phyloP scores from a whole-genome alignment of 495 filamentous ascomycete species.

The Parachaetomium inaequale region DNA sequence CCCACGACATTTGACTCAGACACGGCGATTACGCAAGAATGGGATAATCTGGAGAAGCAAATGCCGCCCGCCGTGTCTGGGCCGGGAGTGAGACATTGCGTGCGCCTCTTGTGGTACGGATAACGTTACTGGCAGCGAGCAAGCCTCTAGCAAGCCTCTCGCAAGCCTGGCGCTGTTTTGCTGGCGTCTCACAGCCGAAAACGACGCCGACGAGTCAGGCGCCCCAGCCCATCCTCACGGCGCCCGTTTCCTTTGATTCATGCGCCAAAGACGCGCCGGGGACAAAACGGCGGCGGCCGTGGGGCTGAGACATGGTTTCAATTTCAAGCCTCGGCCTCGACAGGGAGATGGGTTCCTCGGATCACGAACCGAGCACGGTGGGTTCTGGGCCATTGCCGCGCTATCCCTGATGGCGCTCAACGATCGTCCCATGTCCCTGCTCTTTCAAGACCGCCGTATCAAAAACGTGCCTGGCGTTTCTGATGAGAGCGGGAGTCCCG shows the following conservation, averaged over 20 bases:
- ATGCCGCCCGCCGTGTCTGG: neutral
- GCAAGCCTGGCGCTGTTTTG: neutral
- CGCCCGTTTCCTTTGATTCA: neutral
- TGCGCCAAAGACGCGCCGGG: neutral
- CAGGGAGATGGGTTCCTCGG: slow-evolving; percentile 1
- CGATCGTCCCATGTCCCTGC: too few species aligned
- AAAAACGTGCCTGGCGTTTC: too few species aligned
- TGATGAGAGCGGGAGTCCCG: too few species aligned
- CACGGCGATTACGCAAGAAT: neutral
- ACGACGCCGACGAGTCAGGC: neutral
- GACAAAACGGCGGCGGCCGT: slow-evolving; percentile 3
- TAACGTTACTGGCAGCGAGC: too few species aligned
- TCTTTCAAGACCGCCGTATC: too few species aligned
- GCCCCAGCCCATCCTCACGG: neutral
- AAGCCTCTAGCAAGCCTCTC: neutral
- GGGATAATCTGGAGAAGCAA: neutral
- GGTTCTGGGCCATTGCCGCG: neutral
- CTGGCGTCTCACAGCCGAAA: neutral
- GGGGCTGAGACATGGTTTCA: slow-evolving; percentile 9
- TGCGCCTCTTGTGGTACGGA: neutral
- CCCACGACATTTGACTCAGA: neutral
- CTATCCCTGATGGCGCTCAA: too few species aligned
- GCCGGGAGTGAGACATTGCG: neutral
- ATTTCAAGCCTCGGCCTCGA: neutral
- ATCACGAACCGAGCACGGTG: slow-evolving; percentile 1